Evolutionary conservation across 805 yeast genomes (phyloP), one percentile per base, ranked within the genome.

Genomic region (Lipomyces sp.): DNA sequence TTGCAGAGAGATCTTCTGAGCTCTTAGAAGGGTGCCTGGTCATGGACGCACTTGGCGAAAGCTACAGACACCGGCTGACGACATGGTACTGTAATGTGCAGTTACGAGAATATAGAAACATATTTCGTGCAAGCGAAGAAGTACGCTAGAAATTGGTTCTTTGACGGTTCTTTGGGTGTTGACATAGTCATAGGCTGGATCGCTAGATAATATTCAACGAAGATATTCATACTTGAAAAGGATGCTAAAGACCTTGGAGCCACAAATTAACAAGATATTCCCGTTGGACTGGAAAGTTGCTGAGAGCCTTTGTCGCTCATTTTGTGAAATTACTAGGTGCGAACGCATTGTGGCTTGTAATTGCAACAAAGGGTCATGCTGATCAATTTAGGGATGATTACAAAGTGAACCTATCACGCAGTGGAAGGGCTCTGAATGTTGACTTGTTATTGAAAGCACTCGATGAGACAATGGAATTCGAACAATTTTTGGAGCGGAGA

Each of bases 381-480:
- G 54, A 51, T 15, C 8, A 13, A 29, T 29, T 51, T 51, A 51
- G 83, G 65, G 84, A 83, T 34, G 96, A 94, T 73, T 79, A 94
- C 54, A 80, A 82, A 32, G 79, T 81, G 13, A 83, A 88, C 4
- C 76, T 90, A 18, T 69, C 83, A 65, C 67, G 62, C 30, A 63
- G 56, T 48, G 67, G 63, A 13, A 60, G 63, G 32, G 75, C 76
- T 45, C 80, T 85, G 0, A 85, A 90, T 56, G 87, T 92, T 4
- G 87, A 89, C 63, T 76, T 87, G 6, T 80, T 94, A 54, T 80
- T 94, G 70, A 84, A 82, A 15, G 85, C 96, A 0, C 79, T 95
- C 57, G 86, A 90, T 55, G 88, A 86, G 55, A 88, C 98, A 0
- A 78, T 92, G 24, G 97, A 92, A 56, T 95, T 95, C 77, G 99